Conservation (phyloP, 306 rosid species). For the Gleditsia sinensis region DNA sequence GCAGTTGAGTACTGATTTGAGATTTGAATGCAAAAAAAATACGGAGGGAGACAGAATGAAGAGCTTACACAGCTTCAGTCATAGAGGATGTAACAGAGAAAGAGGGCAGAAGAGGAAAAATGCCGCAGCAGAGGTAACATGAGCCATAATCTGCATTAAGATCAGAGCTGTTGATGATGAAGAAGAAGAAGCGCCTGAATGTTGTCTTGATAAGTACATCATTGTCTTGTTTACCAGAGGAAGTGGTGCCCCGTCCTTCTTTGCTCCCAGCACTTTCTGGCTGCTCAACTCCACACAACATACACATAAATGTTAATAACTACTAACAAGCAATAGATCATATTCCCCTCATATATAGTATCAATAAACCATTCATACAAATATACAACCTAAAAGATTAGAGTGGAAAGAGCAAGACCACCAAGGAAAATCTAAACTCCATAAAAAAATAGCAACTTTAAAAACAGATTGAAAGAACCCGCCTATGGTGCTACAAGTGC, state of each 20-base stretch:
- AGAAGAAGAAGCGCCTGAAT: conserved; percentile 38
- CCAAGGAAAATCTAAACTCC: too few species aligned
- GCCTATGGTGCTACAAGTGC: not conserved
- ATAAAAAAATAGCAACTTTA: too few species aligned
- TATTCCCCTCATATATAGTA: too few species aligned
- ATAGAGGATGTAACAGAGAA: conserved; percentile 31
- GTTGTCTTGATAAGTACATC: conserved; percentile 68
- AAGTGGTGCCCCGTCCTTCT: conserved; percentile 71
- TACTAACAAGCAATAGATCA: not conserved
- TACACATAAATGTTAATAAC: not conserved
- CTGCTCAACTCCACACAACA: conserved; percentile 46
- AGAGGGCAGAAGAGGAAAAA: conserved; percentile 39
- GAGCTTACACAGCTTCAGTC: conserved; percentile 29
- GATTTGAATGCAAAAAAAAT: not conserved
- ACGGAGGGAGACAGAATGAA: conserved; percentile 22
- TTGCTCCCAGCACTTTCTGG: conserved; percentile 69
- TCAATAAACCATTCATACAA: not conserved
- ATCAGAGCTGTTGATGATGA: conserved; percentile 48
- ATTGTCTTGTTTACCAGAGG: conserved; percentile 87
- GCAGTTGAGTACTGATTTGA: conserved; percentile 4
- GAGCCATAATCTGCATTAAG: conserved; percentile 34
- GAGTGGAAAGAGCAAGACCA: too few species aligned
- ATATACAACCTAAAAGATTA: conserved; percentile 6
- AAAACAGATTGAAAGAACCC: too few species aligned
- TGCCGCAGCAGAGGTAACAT: conserved; percentile 31